A percentile compares a stretch with the other conserved stretches of the same genome.
Conservation (phyloP, 1,139 yeast species). For the Yamadazyma trypodendri region DNA sequence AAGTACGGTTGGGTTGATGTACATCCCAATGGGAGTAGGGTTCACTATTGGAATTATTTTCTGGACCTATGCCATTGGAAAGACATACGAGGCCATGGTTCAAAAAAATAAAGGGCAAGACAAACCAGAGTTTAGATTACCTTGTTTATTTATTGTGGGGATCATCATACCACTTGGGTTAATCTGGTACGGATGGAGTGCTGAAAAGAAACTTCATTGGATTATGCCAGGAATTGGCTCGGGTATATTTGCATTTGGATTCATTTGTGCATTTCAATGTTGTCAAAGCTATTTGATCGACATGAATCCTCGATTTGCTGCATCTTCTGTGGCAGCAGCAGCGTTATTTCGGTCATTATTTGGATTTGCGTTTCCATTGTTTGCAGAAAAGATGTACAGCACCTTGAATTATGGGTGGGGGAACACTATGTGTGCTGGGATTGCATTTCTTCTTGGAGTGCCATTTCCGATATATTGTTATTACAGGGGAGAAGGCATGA, state of each 20-base stretch:
- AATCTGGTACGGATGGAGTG: constrained; percentile 50
- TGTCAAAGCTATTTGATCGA: constrained; percentile 45
- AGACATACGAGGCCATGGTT: constrained; percentile 28
- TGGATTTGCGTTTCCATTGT: constrained; percentile 44
- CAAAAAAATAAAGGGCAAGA: constrained; percentile 34
- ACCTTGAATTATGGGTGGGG: constrained; percentile 47
- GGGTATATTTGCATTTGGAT: constrained; percentile 43
- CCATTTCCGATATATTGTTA: constrained; percentile 47
- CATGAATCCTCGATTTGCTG: constrained; percentile 45
- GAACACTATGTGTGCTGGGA: constrained; percentile 43
- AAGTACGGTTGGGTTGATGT: constrained; percentile 41
- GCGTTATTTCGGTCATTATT: constrained; percentile 45
- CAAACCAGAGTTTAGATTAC: constrained; percentile 45
- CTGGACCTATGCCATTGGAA: constrained; percentile 38
- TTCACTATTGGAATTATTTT: constrained; percentile 38
- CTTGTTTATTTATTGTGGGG: constrained; percentile 39
- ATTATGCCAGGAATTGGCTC: constrained; percentile 48
- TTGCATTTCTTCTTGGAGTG: constrained; percentile 39
- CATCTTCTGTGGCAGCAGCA: constrained; percentile 47
- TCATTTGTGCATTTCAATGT: constrained; percentile 45
- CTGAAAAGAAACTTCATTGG: constrained; percentile 42
- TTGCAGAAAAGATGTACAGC: constrained; percentile 41
- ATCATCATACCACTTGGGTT: constrained; percentile 40
- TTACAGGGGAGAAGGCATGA: constrained; percentile 38
- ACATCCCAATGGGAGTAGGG: constrained; percentile 47